Evolutionary conservation across 306 rosid species (phyloP), one percentile per base, ranked within the genome.

Genomic region (Quillaja saponaria): DNA sequence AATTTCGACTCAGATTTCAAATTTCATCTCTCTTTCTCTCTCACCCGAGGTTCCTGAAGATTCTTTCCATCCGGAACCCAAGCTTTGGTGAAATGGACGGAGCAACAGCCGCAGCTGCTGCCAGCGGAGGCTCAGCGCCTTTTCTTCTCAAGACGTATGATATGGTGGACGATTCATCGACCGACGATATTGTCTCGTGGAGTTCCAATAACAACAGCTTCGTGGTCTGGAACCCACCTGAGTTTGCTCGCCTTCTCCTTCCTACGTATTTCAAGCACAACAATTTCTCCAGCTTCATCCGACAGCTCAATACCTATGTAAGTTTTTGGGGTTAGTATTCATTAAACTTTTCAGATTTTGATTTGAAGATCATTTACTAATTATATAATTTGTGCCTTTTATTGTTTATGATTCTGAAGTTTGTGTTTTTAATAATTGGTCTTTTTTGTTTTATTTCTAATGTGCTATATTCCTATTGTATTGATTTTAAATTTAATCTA

Each of bases 251-350:
- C 50, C 42, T 84, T 57, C 94, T 92, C 34, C 95, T 92, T 4
- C 99, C 99, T 0, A 83, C 87, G 41, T 89, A 72, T 71, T 92
- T 92, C 87, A 92, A 92, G 81, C 99, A 92, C 67, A 92, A 75
- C 73, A 92, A 92, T 73, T 92, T 92, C 84, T 92, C 99, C 64
- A 89, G 96, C 88, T 92, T 92, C 84, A 80, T 92, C 64, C 96
- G 99, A 35, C 99, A 92, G 83, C 96, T 92, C 42, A 92, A 92
- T 67, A 92, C 99, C 62, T 92, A 92, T 54, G 99, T 92, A 34
- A 80, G 92, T 63, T 55, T 13, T 7, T 25, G 31, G 25, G n/a
- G n/a, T 14, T 1, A 7, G 37, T 14, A 37, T 63, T 56, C 33
- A n/a, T 33, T 67, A 7, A 3, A 6, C 0, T 25, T 3, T 19